Percentiles rank a stretch among this genome's conserved stretches.
Conservation (phyloP, 768 basidiomycete species). For the Lactarius tabidus region DNA sequence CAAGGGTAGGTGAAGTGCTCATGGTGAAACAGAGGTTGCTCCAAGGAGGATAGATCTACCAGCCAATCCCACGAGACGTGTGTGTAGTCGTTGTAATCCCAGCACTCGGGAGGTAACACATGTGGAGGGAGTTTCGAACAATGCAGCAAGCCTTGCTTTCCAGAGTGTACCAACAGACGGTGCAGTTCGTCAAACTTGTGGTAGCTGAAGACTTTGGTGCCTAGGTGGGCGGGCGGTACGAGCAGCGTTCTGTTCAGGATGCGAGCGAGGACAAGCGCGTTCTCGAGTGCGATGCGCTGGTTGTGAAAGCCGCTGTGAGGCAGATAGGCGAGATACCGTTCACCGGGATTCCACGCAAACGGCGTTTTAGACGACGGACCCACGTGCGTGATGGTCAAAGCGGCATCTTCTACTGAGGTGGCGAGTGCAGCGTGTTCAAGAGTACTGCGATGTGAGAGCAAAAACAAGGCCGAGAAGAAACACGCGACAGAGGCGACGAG, state of each 20-base stretch:
- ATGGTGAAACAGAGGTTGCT: conserved; percentile 44
- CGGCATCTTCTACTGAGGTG: neutral
- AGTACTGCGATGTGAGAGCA: neutral
- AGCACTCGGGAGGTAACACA: conserved; percentile 50
- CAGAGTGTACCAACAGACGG: conserved; percentile 36
- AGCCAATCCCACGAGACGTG: conserved; percentile 68
- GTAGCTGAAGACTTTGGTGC: conserved; percentile 57
- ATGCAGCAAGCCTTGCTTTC: conserved; percentile 49
- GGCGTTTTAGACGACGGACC: neutral
- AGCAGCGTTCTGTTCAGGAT: conserved; percentile 74
- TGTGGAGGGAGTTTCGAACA: conserved; percentile 41
- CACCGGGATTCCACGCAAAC: conserved; percentile 27
- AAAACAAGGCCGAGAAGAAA: neutral
- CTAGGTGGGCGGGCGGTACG: conserved; percentile 70
- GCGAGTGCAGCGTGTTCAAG: neutral
- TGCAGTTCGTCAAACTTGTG: conserved; percentile 48
- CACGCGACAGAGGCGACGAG: neutral
- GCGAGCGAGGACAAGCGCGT: conserved; percentile 68
- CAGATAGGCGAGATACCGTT: conserved; percentile 64
- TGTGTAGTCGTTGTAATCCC: conserved; percentile 57
- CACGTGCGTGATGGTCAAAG: neutral
- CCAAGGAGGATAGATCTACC: conserved; percentile 44
- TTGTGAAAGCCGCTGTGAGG: conserved; percentile 86
- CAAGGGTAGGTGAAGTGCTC: conserved; percentile 49
- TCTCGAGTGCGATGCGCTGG: conserved; percentile 83